Evolutionary conservation across 148 eudicot species (phyloP), one percentile per base, ranked within the genome.

Genomic region (Diospyros lotus): DNA sequence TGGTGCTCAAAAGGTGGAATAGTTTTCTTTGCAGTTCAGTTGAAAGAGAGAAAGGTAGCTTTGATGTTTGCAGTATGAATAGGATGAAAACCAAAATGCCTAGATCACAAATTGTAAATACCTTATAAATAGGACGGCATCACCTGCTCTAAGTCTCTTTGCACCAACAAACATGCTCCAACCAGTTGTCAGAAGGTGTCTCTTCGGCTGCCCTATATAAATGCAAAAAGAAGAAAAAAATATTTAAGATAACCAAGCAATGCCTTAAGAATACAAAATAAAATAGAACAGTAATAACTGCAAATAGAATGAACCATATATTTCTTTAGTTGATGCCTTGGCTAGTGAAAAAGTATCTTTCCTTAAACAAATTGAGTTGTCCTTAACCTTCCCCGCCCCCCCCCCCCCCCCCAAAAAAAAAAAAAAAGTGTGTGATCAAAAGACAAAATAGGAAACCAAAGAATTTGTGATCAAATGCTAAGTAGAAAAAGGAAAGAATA

Each of bases 81-180:
- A 64, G 14, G 6, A 53, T 4, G 2, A 38, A 48, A 64, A 5
- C 52, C 8, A 10, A 10, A 9, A 18, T 6, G 42, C 5, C 1
- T 13, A n/a, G 56, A 38, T 43, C 14, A 14, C 2, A 4, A 17
- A 6, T 9, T 1, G 14, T 59, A 42, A 46, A 43, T 79, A 93
- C 99, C 99, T 84, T 68, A 93, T 93, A 75, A 95, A 95, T 58
- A 95, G 89, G 79, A 95, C 98, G 41, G 99, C 71, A 80, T 95
- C 98, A 39, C 99, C 99, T 2, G 99, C 97, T 80, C 82, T 80
- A 72, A 95, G 94, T 75, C 98, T 85, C 82, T 95, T 95, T 50
- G 98, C 91, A 48, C 99, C 91, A 77, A 95, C 93, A 86, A 95
- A 95, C 86, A 92, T 90, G 68, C 99, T 93, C 99, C 99, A 95